Evolutionary conservation across 441 rosid genomes (phyloP).

Genomic region (Adansonia gregorii): DNA sequence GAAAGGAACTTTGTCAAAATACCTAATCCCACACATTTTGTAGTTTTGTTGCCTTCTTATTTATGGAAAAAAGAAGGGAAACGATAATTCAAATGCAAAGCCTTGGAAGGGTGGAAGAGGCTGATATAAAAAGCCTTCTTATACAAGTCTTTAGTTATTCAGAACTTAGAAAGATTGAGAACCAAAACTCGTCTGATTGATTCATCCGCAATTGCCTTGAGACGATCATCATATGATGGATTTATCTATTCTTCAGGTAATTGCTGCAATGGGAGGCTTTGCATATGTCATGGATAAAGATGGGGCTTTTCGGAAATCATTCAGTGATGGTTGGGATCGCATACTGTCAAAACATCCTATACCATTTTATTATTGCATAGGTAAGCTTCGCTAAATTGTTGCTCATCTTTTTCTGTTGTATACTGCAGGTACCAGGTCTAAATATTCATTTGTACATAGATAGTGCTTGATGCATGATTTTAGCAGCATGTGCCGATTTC

Average conservation of each 20-base stretch:
- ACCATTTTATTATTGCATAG: constrained; percentile 95
- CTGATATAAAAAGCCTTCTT: neutral
- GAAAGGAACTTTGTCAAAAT: neutral
- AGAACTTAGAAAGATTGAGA: neutral
- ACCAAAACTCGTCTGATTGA: neutral
- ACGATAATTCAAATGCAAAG: neutral
- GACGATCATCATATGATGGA: neutral
- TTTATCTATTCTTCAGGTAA: constrained; percentile 45
- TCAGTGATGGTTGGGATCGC: constrained; percentile 96
- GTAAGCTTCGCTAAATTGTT: constrained; percentile 38
- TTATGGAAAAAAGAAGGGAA: neutral
- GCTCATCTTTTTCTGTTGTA: neutral
- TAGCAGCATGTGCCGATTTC: neutral
- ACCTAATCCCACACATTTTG: neutral
- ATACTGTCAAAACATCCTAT: constrained; percentile 91
- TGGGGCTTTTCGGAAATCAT: constrained; percentile 87
- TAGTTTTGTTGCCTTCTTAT: neutral
- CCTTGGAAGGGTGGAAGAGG: neutral
- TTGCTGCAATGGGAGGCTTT: constrained; percentile 75
- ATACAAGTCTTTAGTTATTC: neutral
- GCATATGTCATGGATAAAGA: constrained; percentile 92
- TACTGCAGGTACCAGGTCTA: neutral
- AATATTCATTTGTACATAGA: neutral
- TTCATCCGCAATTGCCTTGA: constrained; percentile 3
- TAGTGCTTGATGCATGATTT: neutral